A percentile compares a stretch with the other conserved stretches of the same genome.
Evolutionary conservation across 805 yeast genomes (phyloP).

Genomic region (Ogataea polymorpha): DNA sequence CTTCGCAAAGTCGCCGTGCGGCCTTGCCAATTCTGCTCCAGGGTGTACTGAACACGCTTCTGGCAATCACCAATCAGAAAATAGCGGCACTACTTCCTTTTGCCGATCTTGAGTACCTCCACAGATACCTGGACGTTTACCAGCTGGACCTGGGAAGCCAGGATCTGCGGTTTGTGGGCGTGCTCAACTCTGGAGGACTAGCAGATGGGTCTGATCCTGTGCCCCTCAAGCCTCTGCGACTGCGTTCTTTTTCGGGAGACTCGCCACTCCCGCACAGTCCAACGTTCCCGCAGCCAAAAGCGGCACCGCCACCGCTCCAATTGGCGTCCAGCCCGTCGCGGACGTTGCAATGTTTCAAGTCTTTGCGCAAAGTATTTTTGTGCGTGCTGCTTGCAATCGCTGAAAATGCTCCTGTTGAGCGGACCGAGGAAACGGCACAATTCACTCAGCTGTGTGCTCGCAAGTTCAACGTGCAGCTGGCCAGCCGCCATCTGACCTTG

Average conservation of each 20-base stretch:
- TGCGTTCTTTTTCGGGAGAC: conserved; percentile 24
- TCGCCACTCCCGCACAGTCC: neutral
- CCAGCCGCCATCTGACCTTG: neutral
- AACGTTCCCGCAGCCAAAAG: neutral
- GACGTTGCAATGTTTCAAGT: conserved; percentile 17
- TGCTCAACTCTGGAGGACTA: conserved; percentile 19
- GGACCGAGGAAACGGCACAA: conserved; percentile 6
- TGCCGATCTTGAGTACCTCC: conserved; percentile 18
- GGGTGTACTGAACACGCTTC: conserved; percentile 19
- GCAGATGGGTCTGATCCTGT: conserved; percentile 1
- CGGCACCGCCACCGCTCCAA: conserved; percentile 8
- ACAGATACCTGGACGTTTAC: conserved; percentile 25
- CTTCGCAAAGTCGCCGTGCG: conserved; percentile 1
- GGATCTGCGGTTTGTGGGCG: conserved; percentile 20
- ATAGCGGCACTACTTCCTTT: conserved; percentile 16
- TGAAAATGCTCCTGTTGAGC: conserved; percentile 9
- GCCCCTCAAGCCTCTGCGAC: conserved; percentile 18
- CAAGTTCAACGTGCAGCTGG: conserved; percentile 16
- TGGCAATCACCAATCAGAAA: conserved; percentile 18
- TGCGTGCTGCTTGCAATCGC: conserved; percentile 24
- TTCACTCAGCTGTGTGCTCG: conserved; percentile 15
- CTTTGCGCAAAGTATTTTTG: conserved; percentile 22
- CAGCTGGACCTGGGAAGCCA: conserved; percentile 24
- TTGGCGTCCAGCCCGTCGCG: conserved; percentile 16
- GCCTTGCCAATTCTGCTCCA: conserved; percentile 14